Percentiles rank a stretch among this genome's conserved stretches.
These are phyloP conservation scores for Fraxinus dipetala DNA, from an alignment of 305 asterid genomes.

Conservation along the genomic window DNA sequence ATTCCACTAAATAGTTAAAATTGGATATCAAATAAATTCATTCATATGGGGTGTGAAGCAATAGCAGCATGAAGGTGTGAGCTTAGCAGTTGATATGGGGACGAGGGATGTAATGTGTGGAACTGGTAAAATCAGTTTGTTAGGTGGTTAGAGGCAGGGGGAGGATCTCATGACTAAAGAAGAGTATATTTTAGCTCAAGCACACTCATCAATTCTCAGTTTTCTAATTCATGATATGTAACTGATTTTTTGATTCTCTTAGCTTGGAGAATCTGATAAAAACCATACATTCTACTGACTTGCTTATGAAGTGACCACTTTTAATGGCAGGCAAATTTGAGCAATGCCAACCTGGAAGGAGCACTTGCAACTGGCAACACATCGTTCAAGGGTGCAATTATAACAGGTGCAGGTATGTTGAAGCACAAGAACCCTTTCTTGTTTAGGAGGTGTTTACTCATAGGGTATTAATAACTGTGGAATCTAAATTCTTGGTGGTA, in stretches of 20 bases:
- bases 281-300: not conserved
- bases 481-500: not conserved
- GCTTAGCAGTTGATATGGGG: not conserved
- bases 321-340: slow-evolving; percentile 63
- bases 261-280: not conserved
- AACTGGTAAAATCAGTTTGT: not conserved
- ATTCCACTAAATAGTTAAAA: not conserved
- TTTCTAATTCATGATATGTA: not conserved
- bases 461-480: not conserved
- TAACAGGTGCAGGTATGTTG: slow-evolving; percentile 78
- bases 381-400: slow-evolving; percentile 71
- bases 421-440: not conserved
- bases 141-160: not conserved
- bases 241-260: not conserved
- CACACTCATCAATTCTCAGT: not conserved
- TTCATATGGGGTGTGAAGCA: not conserved
- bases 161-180: not conserved
- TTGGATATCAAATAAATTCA: not conserved
- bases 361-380: slow-evolving; percentile 92
- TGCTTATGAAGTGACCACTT: slow-evolving; percentile 11
- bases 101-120: not conserved
- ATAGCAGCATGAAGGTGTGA: not conserved
- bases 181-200: not conserved
- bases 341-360: slow-evolving; percentile 89
- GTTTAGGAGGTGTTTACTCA: not conserved